Evolutionary conservation across 768 basidiomycete genomes (phyloP), one percentile per base, ranked within the genome.

Genomic region (Tulasnella sp.): DNA sequence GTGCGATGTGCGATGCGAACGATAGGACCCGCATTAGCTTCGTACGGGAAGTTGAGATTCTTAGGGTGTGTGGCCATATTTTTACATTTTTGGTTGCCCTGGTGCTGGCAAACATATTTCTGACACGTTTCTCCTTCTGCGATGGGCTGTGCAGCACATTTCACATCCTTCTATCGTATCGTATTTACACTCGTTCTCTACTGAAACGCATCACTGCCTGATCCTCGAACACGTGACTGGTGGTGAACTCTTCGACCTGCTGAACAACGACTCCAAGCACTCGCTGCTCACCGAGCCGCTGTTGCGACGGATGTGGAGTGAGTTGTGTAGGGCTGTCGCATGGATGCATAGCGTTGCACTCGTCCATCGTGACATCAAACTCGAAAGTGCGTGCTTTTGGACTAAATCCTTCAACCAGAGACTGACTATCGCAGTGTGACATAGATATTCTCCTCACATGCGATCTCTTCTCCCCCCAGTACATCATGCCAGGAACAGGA

Each of bases 311-410:
- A 82, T 93, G 49, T 90, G 84, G 77, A 75, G 75, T 32, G 92
- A 93, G 70, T 75, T 95, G 3, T 81, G 79, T 61, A 77, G 78
- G 34, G 90, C 84, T 4, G 85, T 93, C 0, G 83, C 80, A 4
- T 95, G 89, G 88, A 83, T 95, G 80, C 91, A 95, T 67, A 76
- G 80, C 41, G 85, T 87, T 13, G 84, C 83, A 1, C 76, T 93
- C 42, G 90, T 95, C 1, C 92, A 95, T 70, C 78, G 92, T 3
- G 92, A 94, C 71, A 83, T 95, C 73, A 95, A 95, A 73, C 81
- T 79, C 29, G 78, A 79, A 65, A 79, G 78, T 79, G 64, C 67
- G 77, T 72, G 1, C 47, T 30, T n/a, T n/a, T n/a, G n/a, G n/a
- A n/a, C n/a, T n/a, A 19, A 10, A 9, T 10, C 26, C n/a, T 10